Base-by-base conservation (phyloP, 164 flowering plant species). In the Brasenia schreberi region DNA sequence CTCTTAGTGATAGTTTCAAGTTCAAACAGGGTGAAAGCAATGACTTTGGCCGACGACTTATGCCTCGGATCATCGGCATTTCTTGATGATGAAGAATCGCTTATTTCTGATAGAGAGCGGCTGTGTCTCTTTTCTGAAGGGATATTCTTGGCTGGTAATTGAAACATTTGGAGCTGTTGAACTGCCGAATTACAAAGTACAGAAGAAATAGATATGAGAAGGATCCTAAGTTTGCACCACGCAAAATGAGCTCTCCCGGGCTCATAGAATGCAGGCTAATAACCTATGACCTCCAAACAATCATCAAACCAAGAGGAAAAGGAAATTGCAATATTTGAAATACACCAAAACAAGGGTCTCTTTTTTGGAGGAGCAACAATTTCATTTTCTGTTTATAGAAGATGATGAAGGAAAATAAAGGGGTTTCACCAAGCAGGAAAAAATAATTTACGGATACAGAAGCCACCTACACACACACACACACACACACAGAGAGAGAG, bases 1-100 rank as follows among this genome's bases (percentile, higher is more conserved):
- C 99, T 91, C 87, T 94, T 91, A 42, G 99, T 94, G 65, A 94
- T 91, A 52, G 96, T 91, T 78, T 94, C 99, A 1, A 94, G 88
- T 74, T 94, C 99, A 66, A 79, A 91, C 44, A 94, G 74, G 0
- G 96, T 84, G 65, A 94, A 94, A 33, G 96, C 79, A 23, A 91
- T 91, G 4, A 91, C 93, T 66, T 90, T 83, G 19, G 91, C 88
- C 61, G 89, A 92, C 42, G 83, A 84, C 67, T 75, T 90, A 64
- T 85, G 85, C 59, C 92, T 71, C n/a, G 83, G 75, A 65, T 90
- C 96, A 65, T 90, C 95, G 5, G 77, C 53, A 69, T 77, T 71
- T 63, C 78, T 76, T 0, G 90, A 86, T 19, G 90, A 80, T 5
- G 85, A 74, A 64, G 88, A 76, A 77, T 88, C 94, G 63, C 92